Base-by-base conservation (phyloP, 257 asterid species). In the Lavandula angustifolia region DNA sequence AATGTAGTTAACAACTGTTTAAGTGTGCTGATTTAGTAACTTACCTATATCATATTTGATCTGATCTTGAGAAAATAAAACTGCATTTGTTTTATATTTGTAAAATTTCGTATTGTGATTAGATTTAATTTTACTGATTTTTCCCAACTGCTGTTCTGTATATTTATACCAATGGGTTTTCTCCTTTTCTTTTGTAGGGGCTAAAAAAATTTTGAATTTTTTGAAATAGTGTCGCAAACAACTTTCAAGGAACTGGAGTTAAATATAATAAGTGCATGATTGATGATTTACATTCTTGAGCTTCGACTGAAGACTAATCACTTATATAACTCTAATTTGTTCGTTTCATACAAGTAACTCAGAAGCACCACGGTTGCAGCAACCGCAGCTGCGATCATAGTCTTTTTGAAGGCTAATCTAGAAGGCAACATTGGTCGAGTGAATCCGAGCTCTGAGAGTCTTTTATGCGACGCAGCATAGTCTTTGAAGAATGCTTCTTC, bases 391-490 rank as follows among this genome's bases (percentile, higher is more conserved):
- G 79, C 79, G 6, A 71, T 57, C n/a, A 67, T 48, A 2, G 74
- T 64, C 71, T 75, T 84, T 65, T 69, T 80, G 7, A 64, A 3
- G 14, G 73, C 55, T 60, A 47, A 59, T 61, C 68, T 76, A 61
- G 67, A 59, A 31, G 40, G n/a, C 5, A 82, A 75, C 27, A 22
- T 22, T 0, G 85, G 79, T 6, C 78, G 79, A 51, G 60, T 54
- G 53, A 92, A 89, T 37, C 96, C 96, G 29, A 92, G 84, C 71
- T 92, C 97, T 1, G 97, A 89, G n/a, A 92, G 91, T 60, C 82
- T 89, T 73, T 92, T 89, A 79, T 92, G 97, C 29, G 96, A 89
- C 3, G 49, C 84, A 0, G 95, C 95, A 34, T 92, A 89, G 69
- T 92, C 97, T 74, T 59, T 81, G 77, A 89, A 84, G 83, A 92